Evolutionary conservation across 345 rosid genomes (phyloP), one percentile per base, ranked within the genome.

Genomic region (Brassica incana): DNA sequence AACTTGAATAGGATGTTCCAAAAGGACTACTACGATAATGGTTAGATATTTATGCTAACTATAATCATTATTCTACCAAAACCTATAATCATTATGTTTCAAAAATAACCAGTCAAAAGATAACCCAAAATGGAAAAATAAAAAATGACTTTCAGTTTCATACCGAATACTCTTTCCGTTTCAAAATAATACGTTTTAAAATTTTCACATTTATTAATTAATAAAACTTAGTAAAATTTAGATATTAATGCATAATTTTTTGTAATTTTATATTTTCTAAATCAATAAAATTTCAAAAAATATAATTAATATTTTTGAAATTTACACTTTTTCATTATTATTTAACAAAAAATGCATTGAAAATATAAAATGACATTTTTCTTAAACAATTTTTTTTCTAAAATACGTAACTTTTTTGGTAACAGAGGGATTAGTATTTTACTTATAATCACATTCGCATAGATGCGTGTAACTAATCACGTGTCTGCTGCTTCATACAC

Each of bases 391-490:
- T 23, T 23, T 23, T 23, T 23, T 23, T 23, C 25, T 23, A 23
- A 23, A 23, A 23, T 2, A 23, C 25, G 1, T 23, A 23, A 23
- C 25, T 1, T 23, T 23, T 23, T 23, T 23, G 25, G 2, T 23
- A 23, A 23, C 25, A 2, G 25, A 23, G 25, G 25, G 1, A 23
- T 23, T 23, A 43, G n/a, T 4, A 48, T 48, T 38, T 54, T 65
- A 33, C 81, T 71, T 72, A 65, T 36, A 71, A 77, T 20, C 12
- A 56, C 4, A 78, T 66, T 27, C 63, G 18, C 64, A 60, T 29
- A 79, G 68, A 78, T 67, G 29, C 71, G 45, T 79, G 65, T 79
- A 67, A 69, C 72, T 54, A 75, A 27, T 62, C 74, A 80, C 78
- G 74, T 79, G 82, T 62, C 38, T 62, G 20, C 61, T 63, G 23